phyloP scores from a whole-genome alignment of 2,329 filamentous ascomycete species.

The Pseudopithomyces maydicus region DNA sequence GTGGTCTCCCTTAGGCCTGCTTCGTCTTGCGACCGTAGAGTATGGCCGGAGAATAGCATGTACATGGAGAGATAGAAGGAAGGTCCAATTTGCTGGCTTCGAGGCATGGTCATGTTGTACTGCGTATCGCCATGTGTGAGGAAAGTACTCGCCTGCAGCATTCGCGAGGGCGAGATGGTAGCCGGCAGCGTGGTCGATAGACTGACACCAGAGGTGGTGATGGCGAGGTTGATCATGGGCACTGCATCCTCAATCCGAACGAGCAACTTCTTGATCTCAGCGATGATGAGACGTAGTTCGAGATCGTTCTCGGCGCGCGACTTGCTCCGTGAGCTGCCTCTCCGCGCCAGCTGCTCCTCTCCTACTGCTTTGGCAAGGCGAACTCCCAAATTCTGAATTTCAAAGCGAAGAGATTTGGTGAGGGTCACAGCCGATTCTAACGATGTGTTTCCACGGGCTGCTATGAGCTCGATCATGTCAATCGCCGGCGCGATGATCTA shows the following conservation, averaged over 20 bases:
- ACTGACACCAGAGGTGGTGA: conserved; percentile 89
- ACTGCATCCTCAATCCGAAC: conserved; percentile 86
- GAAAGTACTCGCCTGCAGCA: conserved; percentile 91
- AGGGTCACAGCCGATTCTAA: conserved; percentile 84
- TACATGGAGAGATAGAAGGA: conserved; percentile 87
- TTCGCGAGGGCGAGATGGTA: conserved; percentile 84
- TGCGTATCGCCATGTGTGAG: conserved; percentile 85
- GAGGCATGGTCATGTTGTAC: conserved; percentile 68
- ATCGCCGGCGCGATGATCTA: conserved; percentile 88
- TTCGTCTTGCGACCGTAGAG: conserved; percentile 60
- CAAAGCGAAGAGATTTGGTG: conserved; percentile 80
- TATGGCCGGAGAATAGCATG: conserved; percentile 89
- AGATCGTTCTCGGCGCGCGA: conserved; percentile 62
- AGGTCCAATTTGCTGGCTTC: conserved; percentile 81
- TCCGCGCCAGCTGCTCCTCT: conserved; percentile 61
- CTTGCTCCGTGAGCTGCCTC: conserved; percentile 52
- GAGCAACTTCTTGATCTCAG: conserved; percentile 76
- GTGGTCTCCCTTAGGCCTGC: conserved; percentile 68
- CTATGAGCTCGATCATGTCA: conserved; percentile 88
- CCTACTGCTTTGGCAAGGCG: conserved; percentile 73
- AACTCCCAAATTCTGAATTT: conserved; percentile 80
- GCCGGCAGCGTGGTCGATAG: conserved; percentile 79
- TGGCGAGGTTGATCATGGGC: conserved; percentile 88
- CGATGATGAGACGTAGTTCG: conserved; percentile 72
- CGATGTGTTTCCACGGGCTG: conserved; percentile 75